Evolutionary conservation across 305 asterid genomes (phyloP).

Genomic region (Lippia alba): DNA sequence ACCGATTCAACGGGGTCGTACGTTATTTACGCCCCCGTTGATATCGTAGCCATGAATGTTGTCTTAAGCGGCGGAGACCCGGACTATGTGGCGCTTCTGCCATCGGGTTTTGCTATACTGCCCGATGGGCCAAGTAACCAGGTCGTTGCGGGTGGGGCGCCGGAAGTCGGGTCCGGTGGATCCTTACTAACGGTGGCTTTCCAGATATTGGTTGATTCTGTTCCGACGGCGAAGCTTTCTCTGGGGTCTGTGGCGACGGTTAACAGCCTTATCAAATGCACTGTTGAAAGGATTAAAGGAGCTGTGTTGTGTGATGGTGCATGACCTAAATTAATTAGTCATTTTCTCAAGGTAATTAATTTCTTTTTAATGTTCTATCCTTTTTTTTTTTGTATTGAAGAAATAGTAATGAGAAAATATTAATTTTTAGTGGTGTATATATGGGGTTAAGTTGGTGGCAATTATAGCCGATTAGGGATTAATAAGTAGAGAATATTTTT

Average conservation of each 20-base stretch:
- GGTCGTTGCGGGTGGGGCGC: conserved; percentile 24
- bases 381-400: no score
- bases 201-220: conserved; percentile 80
- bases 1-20: conserved; percentile 71
- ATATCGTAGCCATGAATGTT: conserved; percentile 73
- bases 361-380: no score
- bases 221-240: conserved; percentile 81
- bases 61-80: conserved; percentile 85
- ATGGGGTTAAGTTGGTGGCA: no score
- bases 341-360: conserved; percentile 10
- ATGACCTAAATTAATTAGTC: conserved; percentile 28
- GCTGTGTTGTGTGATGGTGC: conserved; percentile 59
- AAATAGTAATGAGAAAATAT: no score
- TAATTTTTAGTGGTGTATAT: no score
- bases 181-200: conserved; percentile 78
- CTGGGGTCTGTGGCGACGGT: conserved; percentile 84
- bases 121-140: conserved; percentile 60
- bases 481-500: no score
- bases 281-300: conserved; percentile 82
- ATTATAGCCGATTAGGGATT: no score
- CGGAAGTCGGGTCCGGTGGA: conserved; percentile 57
- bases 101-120: conserved; percentile 83
- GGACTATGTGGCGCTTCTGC: conserved; percentile 78
- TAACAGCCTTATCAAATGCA: conserved; percentile 83
- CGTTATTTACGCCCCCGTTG: conserved; percentile 80